phyloP scores from a whole-genome alignment of 2,329 filamentous ascomycete genomes.

The Verticillium nubilum region DNA sequence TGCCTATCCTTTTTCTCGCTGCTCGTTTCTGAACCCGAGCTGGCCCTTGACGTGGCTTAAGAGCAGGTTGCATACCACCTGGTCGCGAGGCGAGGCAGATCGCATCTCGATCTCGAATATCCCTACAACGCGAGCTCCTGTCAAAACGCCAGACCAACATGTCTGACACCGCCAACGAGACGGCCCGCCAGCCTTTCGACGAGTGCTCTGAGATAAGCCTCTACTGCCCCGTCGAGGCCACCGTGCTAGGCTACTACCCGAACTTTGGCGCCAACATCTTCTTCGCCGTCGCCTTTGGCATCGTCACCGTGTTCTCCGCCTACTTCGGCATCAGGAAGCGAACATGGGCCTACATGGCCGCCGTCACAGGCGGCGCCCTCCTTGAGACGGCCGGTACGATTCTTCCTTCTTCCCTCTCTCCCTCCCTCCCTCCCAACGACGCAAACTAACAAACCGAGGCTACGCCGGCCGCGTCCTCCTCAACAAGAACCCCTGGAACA shows the following conservation, averaged over 20 bases:
- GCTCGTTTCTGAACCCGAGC: not conserved
- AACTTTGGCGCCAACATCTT: constrained; percentile 51
- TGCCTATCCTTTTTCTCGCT: not conserved
- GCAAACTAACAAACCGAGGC: too few relatives aligned
- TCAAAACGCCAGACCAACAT: not conserved
- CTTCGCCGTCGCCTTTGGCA: constrained; percentile 43
- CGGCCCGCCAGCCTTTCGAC: constrained; percentile 7
- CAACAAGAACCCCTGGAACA: constrained; percentile 48
- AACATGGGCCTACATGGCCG: constrained; percentile 50
- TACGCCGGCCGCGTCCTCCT: constrained; percentile 48
- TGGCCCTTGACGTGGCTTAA: not conserved
- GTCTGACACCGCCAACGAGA: not conserved
- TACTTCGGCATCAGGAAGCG: constrained; percentile 40
- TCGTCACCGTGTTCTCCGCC: constrained; percentile 35
- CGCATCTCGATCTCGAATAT: not conserved
- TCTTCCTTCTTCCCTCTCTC: not conserved
- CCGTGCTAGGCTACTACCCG: constrained; percentile 51
- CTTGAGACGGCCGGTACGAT: constrained; percentile 45
- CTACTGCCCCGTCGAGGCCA: constrained; percentile 44
- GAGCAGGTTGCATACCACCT: not conserved
- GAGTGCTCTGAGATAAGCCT: constrained; percentile 32
- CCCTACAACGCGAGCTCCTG: not conserved
- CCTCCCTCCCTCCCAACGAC: constrained; percentile 1
- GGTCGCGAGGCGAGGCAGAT: not conserved
- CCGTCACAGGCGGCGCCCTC: constrained; percentile 41